Conservation (phyloP, 2,329 filamentous ascomycete genomes). For the Stagonosporopsis tanaceti region DNA sequence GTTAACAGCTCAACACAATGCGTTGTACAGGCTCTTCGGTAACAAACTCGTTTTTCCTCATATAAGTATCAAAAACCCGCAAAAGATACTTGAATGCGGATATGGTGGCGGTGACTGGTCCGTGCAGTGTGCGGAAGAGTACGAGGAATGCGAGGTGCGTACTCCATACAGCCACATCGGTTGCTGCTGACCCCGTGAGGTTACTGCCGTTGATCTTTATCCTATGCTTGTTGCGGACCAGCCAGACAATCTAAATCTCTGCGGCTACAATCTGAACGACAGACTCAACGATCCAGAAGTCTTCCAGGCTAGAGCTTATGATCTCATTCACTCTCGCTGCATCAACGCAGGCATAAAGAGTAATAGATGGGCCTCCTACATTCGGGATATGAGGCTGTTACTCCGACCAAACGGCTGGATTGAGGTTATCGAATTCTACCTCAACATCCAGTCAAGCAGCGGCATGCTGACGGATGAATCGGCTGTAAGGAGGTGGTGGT, state of each 20-base stretch:
- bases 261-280: slow-evolving; percentile 51
- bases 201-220: slow-evolving; percentile 51
- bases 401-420: slow-evolving; percentile 82
- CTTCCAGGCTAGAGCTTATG: slow-evolving; percentile 75
- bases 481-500: slow-evolving; percentile 49
- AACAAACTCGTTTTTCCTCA: slow-evolving; percentile 40
- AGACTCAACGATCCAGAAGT: slow-evolving; percentile 45
- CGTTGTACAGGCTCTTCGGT: slow-evolving; percentile 44
- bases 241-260: slow-evolving; percentile 48
- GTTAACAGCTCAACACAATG: slow-evolving; percentile 44
- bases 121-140: slow-evolving; percentile 48
- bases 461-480: slow-evolving; percentile 70
- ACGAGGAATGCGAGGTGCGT: slow-evolving; percentile 49
- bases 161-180: background rate
- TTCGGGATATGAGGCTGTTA: slow-evolving; percentile 76
- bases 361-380: slow-evolving; percentile 76
- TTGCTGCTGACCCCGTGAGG: slow-evolving; percentile 36
- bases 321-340: slow-evolving; percentile 82
- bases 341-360: slow-evolving; percentile 75
- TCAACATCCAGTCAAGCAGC: slow-evolving; percentile 85
- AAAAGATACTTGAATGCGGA: slow-evolving; percentile 50
- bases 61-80: slow-evolving; percentile 38
- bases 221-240: slow-evolving; percentile 45
- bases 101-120: slow-evolving; percentile 52
- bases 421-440: slow-evolving; percentile 88